A percentile compares a stretch with the other conserved stretches of the same genome.
Conservation (phyloP, 1,139 yeast genomes). For the Scheffersomyces segobiensis region DNA sequence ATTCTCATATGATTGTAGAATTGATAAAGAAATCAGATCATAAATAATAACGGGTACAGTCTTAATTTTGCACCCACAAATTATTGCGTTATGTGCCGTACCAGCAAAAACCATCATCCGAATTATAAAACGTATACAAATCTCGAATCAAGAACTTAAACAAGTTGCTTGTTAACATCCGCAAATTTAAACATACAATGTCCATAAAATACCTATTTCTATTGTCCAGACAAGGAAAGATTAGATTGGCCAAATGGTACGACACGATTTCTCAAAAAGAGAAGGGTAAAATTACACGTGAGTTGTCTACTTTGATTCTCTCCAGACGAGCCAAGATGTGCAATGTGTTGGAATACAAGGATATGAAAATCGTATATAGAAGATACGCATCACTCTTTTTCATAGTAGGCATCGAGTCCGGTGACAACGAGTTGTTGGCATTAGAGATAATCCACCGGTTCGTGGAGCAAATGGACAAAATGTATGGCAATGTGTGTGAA, state of each 20-base stretch:
- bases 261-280: constrained; percentile 78
- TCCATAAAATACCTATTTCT: constrained; percentile 76
- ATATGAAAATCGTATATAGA: constrained; percentile 83
- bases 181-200: constrained; percentile 34
- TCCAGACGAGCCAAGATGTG: constrained; percentile 93
- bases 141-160: background rate
- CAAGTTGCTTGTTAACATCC: background rate
- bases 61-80: background rate
- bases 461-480: constrained; percentile 95
- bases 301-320: constrained; percentile 80
- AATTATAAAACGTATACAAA: background rate
- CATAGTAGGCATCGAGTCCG: constrained; percentile 79
- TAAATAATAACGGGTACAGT: background rate
- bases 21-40: background rate
- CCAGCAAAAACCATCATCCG: background rate
- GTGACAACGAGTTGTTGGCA: constrained; percentile 84
- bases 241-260: constrained; percentile 92
- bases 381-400: constrained; percentile 92
- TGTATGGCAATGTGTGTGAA: constrained; percentile 96
- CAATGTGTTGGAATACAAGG: constrained; percentile 88
- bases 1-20: background rate
- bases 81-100: background rate
- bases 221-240: constrained; percentile 93
- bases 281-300: constrained; percentile 79
- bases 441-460: constrained; percentile 88